Evolutionary conservation across 495 filamentous ascomycete genomes (phyloP).

Genomic region (Penicillium macrosclerotiorum): DNA sequence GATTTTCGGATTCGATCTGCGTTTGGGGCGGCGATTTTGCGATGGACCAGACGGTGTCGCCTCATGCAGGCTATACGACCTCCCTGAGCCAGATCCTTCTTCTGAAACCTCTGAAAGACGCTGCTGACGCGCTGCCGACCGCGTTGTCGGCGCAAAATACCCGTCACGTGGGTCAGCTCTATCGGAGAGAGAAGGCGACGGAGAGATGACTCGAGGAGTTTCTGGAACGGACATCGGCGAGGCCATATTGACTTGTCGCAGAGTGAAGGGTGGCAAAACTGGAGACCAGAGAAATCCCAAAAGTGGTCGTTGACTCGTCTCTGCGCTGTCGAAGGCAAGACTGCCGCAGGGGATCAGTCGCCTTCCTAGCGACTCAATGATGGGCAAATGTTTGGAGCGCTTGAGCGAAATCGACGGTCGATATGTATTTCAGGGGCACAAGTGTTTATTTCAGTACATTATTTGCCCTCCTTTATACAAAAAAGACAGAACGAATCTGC

Average conservation of each 20-base stretch:
- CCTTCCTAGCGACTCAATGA: slow-evolving; percentile 26
- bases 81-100: slow-evolving; percentile 24
- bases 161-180: slow-evolving; percentile 43
- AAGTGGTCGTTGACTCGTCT: slow-evolving; percentile 39
- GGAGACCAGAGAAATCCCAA: slow-evolving; percentile 48
- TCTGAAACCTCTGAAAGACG: slow-evolving; percentile 42
- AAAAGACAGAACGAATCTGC: slow-evolving; percentile 7
- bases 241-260: slow-evolving; percentile 44
- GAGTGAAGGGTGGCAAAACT: slow-evolving; percentile 47
- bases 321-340: slow-evolving; percentile 22
- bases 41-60: slow-evolving; percentile 15
- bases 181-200: slow-evolving; percentile 65
- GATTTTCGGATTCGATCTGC: slow-evolving; percentile 43
- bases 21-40: slow-evolving; percentile 42
- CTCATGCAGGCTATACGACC: slow-evolving; percentile 23
- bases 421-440: not conserved
- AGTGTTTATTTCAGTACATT: slow-evolving; percentile 6
- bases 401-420: slow-evolving; percentile 1
- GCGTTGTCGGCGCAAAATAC: slow-evolving; percentile 62
- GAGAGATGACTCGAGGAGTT: slow-evolving; percentile 69
- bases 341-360: slow-evolving; percentile 19
- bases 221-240: slow-evolving; percentile 52
- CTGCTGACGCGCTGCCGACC: slow-evolving; percentile 58
- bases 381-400: slow-evolving; percentile 16
- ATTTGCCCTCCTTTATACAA: not conserved